phyloP scores from a whole-genome alignment of 2,329 filamentous ascomycete species.

The Aspergillus sp. region DNA sequence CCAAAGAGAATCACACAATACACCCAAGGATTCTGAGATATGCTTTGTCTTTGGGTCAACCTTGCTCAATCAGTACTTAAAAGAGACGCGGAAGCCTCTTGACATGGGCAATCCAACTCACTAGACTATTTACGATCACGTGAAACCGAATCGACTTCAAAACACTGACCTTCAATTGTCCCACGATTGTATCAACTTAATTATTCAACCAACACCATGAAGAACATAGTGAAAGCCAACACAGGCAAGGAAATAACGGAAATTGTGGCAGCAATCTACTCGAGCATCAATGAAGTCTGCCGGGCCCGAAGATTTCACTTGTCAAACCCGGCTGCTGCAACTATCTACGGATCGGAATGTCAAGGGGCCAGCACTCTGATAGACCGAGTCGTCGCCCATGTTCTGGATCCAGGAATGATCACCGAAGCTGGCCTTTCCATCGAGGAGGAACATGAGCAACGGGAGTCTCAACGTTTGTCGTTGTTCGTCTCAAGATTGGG shows the following conservation, averaged over 20 bases:
- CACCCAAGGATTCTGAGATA: no score
- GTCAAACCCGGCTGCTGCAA: not conserved
- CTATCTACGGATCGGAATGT: not conserved
- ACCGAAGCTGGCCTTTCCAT: no score
- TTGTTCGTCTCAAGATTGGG: constrained; percentile 3
- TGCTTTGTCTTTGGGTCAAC: no score
- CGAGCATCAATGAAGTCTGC: constrained; percentile 3
- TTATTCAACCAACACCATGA: not conserved
- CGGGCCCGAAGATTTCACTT: not conserved
- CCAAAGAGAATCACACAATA: no score
- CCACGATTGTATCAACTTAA: not conserved
- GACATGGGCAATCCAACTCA: no score
- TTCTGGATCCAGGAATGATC: not conserved
- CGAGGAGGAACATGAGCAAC: not conserved
- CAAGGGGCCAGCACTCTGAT: constrained; percentile 1
- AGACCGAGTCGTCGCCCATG: not conserved
- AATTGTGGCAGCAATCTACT: constrained; percentile 6
- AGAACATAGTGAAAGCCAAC: not conserved
- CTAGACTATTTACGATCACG: not conserved
- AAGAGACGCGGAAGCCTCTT: no score
- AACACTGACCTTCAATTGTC: not conserved
- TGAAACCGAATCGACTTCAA: not conserved
- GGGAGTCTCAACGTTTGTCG: not conserved
- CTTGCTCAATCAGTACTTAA: no score
- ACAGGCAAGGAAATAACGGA: no score